phyloP scores from a whole-genome alignment of 202 grass and related monocot species.

The Digitaria exilis region DNA sequence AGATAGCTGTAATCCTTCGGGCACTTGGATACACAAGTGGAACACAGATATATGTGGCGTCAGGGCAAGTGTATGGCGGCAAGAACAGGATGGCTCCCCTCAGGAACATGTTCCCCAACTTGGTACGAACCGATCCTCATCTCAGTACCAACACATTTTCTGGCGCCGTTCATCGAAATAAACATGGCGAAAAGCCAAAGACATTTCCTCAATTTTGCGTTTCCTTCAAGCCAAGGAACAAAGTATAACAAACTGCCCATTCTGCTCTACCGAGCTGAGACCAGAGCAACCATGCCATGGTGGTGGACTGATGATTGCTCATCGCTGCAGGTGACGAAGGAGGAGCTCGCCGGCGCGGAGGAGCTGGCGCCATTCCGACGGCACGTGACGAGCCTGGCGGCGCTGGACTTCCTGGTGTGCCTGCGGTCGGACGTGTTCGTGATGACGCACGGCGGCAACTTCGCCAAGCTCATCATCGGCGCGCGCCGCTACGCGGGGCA shows the following conservation, averaged over 20 bases:
- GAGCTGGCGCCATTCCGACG: slow-evolving; percentile 77
- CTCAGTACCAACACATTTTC: background rate
- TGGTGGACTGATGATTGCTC: background rate
- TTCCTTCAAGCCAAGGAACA: background rate
- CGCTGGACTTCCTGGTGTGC: slow-evolving; percentile 83
- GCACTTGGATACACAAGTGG: slow-evolving; percentile 85
- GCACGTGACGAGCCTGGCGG: slow-evolving; percentile 81
- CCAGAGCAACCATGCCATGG: background rate
- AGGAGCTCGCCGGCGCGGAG: slow-evolving; percentile 61
- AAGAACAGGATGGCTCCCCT: slow-evolving; percentile 94
- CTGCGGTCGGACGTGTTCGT: slow-evolving; percentile 85
- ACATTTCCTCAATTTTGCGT: background rate
- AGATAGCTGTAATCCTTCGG: slow-evolving; percentile 82
- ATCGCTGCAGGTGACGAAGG: slow-evolving; percentile 66
- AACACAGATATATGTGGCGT: slow-evolving; percentile 92
- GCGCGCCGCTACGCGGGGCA: slow-evolving; percentile 75
- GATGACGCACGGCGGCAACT: slow-evolving; percentile 82
- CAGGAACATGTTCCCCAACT: slow-evolving; percentile 97
- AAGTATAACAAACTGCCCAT: too few relatives aligned
- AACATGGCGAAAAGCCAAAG: background rate
- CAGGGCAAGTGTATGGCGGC: slow-evolving; percentile 91
- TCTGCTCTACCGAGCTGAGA: background rate
- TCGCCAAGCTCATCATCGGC: slow-evolving; percentile 81
- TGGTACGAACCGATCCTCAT: slow-evolving; percentile 42
- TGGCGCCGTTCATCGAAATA: background rate